Base-by-base conservation (phyloP, 2,329 filamentous ascomycete species). In the Paecilomyces formosus region DNA sequence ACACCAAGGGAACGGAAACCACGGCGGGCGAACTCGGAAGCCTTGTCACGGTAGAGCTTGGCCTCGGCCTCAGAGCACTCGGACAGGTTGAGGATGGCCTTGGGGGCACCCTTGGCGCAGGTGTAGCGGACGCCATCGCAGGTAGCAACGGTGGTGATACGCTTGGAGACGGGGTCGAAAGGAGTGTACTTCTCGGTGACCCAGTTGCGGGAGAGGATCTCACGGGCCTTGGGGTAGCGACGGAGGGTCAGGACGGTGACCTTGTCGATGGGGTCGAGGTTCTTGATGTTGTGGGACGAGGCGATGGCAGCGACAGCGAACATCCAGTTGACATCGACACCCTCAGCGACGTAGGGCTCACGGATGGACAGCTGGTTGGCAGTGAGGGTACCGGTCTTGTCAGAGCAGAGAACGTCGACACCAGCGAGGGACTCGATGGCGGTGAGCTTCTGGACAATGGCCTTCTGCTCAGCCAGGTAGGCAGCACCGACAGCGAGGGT, bases 1-100 rank as follows among this genome's bases (percentile, higher is more conserved):
- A 91, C 88, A 81, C 88, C 88, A 63, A 91, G 85, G 58, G 88
- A 89, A 71, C 88, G 86, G 85, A 91, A 91, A 78, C 88, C 88
- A 81, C 88, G 85, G 67, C 85, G 84, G 72, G 88, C 88, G 73
- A 91, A 90, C 72, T 90, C 88, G 58, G 84, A 81, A 57, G 86
- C 85, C 81, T 90, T 90, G 65, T 85, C 81, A 75, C 84, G 85
- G 82, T 89, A 91, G 68, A 87, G 79, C 61, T 81, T 77, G 65
- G 84, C 81, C 63, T 83, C 83, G 71, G 88, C 83, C 69, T 85
- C 81, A 66, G 82, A 82, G 76, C 87, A 89, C 70, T 86, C 81
- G 61, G 85, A 83, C 61, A 90, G 82, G 71, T 84, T 83, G 57
- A 90, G 81, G 67, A 90, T 86, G 61, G 88, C 88, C 77, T 89